These are phyloP conservation scores for Sarocladium oryzae DNA, from an alignment of 2,329 filamentous ascomycete species.

Conservation along the genomic window DNA sequence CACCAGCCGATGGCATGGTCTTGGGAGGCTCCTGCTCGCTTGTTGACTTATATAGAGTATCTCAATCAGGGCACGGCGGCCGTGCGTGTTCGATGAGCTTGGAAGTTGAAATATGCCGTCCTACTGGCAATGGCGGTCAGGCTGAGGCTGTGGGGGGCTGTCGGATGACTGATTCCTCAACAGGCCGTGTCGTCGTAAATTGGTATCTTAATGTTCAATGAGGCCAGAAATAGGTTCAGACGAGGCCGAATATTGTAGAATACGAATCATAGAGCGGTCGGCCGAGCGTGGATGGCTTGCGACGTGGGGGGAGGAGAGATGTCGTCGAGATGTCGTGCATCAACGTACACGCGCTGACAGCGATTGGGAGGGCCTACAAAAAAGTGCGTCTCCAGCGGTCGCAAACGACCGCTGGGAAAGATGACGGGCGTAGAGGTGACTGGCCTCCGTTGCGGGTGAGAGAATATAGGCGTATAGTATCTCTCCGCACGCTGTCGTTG, in stretches of 20 bases:
- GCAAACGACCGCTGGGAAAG: slow-evolving; percentile 4
- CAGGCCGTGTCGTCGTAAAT: not conserved
- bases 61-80: not conserved
- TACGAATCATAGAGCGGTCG: not conserved
- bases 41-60: not conserved
- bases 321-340: not conserved
- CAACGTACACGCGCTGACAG: not conserved
- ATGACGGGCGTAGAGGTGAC: not conserved
- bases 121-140: not conserved
- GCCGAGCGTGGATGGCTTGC: not conserved
- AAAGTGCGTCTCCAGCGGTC: not conserved
- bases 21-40: not conserved
- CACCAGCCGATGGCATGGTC: slow-evolving; percentile 11
- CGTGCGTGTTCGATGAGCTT: not conserved
- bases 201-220: not conserved
- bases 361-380: slow-evolving; percentile 1
- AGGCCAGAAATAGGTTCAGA: not conserved
- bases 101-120: not conserved
- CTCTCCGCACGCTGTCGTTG: not conserved
- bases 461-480: not conserved
- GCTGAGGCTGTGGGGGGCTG: not conserved
- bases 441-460: not conserved
- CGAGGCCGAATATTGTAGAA: not conserved
- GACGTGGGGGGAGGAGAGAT: not conserved
- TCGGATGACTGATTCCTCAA: slow-evolving; percentile 4